Conservation (phyloP, 495 filamentous ascomycete genomes). For the Hyaloscypha finlandica region DNA sequence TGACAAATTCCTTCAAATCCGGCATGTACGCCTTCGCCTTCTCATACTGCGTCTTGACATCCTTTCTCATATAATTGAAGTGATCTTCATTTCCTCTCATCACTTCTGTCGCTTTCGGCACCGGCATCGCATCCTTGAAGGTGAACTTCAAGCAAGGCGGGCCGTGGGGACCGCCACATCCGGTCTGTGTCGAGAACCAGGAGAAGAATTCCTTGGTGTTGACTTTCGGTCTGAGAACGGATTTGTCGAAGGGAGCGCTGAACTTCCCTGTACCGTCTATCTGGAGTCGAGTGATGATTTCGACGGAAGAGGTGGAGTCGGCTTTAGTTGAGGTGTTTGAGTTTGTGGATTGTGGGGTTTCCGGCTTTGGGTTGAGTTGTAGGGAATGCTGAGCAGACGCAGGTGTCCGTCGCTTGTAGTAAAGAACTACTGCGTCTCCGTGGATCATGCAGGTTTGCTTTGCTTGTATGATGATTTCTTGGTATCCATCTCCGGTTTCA, state of each 20-base stretch:
- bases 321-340: neutral
- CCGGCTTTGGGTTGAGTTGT: neutral
- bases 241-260: conserved; percentile 7
- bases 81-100: conserved; percentile 19
- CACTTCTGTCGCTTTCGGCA: conserved; percentile 10
- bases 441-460: conserved; percentile 22
- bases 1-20: conserved; percentile 20
- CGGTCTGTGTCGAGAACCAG: conserved; percentile 12
- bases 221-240: conserved; percentile 9
- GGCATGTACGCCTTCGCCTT: conserved; percentile 15
- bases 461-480: conserved; percentile 10
- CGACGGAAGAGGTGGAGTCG: neutral
- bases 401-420: conserved; percentile 1
- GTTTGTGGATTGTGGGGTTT: neutral
- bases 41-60: conserved; percentile 21
- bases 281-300: conserved; percentile 15
- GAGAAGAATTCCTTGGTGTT: conserved; percentile 13
- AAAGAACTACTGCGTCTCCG: conserved; percentile 11
- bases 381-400: neutral
- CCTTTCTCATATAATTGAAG: conserved; percentile 22
- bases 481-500: conserved; percentile 10
- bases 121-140: conserved; percentile 25
- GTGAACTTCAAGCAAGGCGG: conserved; percentile 19
- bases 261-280: neutral
- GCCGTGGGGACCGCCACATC: neutral